Percentiles rank a stretch among this genome's conserved stretches.
These are phyloP conservation scores for Lenwebbia sp. DNA, from an alignment of 345 rosid species.

Conservation along the genomic window DNA sequence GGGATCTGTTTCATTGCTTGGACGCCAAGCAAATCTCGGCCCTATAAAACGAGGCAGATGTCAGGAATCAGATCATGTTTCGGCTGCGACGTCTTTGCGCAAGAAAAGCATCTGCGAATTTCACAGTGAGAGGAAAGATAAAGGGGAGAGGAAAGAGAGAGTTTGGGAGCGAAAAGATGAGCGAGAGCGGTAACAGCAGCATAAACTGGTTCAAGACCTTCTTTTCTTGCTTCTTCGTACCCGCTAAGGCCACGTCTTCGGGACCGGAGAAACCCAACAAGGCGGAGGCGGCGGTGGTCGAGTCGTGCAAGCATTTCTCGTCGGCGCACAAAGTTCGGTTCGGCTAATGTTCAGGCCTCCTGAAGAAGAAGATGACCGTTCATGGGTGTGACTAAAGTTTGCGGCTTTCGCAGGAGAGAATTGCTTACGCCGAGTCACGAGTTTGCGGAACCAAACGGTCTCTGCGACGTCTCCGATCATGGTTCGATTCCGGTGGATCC, in stretches of 20 bases:
- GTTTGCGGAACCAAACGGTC: not conserved
- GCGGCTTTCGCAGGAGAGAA: not conserved
- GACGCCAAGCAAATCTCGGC: not conserved
- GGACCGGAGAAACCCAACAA: not conserved
- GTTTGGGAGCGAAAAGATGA: not conserved
- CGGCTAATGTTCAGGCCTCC: not conserved
- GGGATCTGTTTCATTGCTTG: not conserved
- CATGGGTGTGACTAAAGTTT: not conserved
- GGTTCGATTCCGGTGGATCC: not conserved
- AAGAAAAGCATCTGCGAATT: not conserved
- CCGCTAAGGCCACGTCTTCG: not conserved
- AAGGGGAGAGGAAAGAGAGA: not conserved
- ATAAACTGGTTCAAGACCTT: conserved; percentile 7
- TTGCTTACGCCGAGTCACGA: not conserved
- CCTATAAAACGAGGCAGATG: not conserved
- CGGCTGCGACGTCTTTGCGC: not conserved
- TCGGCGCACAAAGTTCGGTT: conserved; percentile 10
- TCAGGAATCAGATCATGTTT: not conserved
- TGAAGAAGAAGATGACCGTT: not conserved
- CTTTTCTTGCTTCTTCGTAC: conserved; percentile 5
- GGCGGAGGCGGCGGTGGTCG: conserved; percentile 12
- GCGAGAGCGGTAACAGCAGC: not conserved
- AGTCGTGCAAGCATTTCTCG: conserved; percentile 42
- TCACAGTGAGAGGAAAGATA: not conserved
- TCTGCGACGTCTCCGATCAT: not conserved